Percentiles rank a stretch among this genome's conserved stretches.
phyloP scores from a whole-genome alignment of 2,329 filamentous ascomycete species.

The Penicillium crustosum region DNA sequence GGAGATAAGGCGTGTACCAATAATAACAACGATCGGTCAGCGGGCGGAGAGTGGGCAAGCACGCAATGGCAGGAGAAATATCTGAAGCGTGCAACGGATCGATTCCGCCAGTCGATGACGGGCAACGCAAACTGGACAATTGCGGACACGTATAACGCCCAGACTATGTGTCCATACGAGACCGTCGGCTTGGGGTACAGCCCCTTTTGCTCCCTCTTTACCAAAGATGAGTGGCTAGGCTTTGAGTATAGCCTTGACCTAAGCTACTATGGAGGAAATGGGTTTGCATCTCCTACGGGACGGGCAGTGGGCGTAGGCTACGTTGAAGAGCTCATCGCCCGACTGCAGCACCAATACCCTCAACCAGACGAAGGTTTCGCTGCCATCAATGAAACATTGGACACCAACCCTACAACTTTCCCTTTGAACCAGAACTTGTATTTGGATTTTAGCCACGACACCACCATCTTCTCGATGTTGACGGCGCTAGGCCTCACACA shows the following conservation, averaged over 20 bases:
- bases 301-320: constrained; percentile 72
- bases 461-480: constrained; percentile 68
- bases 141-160: constrained; percentile 64
- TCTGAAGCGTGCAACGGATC: constrained; percentile 61
- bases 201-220: constrained; percentile 72
- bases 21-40: constrained; percentile 42
- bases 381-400: constrained; percentile 50
- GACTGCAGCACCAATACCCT: constrained; percentile 49
- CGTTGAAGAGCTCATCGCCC: constrained; percentile 70
- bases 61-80: constrained; percentile 64
- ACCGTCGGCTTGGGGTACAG: constrained; percentile 75
- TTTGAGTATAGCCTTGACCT: constrained; percentile 73
- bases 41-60: constrained; percentile 26
- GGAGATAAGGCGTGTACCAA: constrained; percentile 69
- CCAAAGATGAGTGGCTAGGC: constrained; percentile 69
- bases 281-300: constrained; percentile 64
- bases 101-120: constrained; percentile 56
- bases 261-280: constrained; percentile 60
- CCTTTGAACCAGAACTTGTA: constrained; percentile 72
- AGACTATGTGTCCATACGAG: constrained; percentile 74
- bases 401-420: constrained; percentile 65
- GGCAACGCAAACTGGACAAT: constrained; percentile 63
- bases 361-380: constrained; percentile 23
- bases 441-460: constrained; percentile 77
- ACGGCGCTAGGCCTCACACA: constrained; percentile 71